Base-by-base conservation (phyloP, 805 yeast genomes). In the Lachancea thermotolerans region DNA sequence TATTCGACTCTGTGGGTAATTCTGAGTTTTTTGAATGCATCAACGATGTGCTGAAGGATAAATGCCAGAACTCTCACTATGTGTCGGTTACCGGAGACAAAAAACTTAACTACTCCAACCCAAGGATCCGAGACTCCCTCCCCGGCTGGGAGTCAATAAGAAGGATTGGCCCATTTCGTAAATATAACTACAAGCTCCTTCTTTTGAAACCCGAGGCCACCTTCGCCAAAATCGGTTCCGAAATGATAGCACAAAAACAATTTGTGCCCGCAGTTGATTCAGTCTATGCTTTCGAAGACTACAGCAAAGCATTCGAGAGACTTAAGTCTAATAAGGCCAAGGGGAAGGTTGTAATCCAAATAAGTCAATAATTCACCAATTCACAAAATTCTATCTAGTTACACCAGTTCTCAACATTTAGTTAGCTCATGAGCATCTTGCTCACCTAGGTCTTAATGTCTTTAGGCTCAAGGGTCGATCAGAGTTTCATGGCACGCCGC, bases 1-100 rank as follows among this genome's bases (percentile, higher is more conserved):
- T 85, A 36, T 57, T 79, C 27, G 95, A 86, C 64, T 72, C 82
- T 44, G 78, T 76, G 42, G 90, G 95, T 33, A 77, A 75, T 44
- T 58, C 59, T 21, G 76, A 73, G 15, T 71, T 81, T 17, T 69
- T 78, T 44, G 59, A 67, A 2, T 59, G 70, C 10, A 67, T 76
- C 44, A 55, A 64, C 4, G 52, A 66, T 35, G 66, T 70, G 16
- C 63, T 84, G 50, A 74, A 76, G 52, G 71, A 75, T 31, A 67
- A 66, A 39, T 49, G 61, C 21, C 70, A 71, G 39, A 73, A 77
- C 10, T 72, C 80, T 6, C 66, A 69, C 29, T 84, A 73, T 54
- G 62, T 72, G 10, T 71, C 83, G 9, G 68, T 81, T 44, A 72
- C 65, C 11, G 95, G 95, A 32, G 85, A 82, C 52, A 46, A 51